phyloP scores from a whole-genome alignment of 2,329 filamentous ascomycete species.

The Fusarium albosuccineum region DNA sequence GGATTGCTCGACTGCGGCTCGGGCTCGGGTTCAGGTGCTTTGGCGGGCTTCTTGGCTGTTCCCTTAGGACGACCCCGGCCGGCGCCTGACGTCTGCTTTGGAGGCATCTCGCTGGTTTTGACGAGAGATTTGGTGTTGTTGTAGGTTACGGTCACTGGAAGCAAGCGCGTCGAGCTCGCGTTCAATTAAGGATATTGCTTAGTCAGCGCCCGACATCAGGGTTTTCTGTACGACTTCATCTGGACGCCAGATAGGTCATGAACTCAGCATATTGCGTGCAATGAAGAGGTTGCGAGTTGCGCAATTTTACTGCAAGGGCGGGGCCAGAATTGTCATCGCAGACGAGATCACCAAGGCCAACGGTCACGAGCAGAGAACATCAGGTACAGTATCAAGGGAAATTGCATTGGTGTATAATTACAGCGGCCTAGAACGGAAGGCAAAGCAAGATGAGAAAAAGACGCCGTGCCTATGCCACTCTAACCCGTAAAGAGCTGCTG shows the following conservation, averaged over 20 bases:
- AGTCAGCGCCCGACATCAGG: slow-evolving; percentile 19
- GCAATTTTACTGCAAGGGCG: too few species aligned
- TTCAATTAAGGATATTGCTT: slow-evolving; percentile 11
- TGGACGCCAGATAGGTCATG: too few species aligned
- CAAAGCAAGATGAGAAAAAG: slow-evolving; percentile 59
- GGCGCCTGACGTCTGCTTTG: slow-evolving; percentile 54
- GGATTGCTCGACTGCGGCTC: slow-evolving; percentile 51
- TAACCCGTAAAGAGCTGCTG: slow-evolving; percentile 60
- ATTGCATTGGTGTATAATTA: slow-evolving; percentile 74
- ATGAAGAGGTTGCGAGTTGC: too few species aligned
- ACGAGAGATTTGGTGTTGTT: not conserved
- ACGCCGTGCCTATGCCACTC: slow-evolving; percentile 64
- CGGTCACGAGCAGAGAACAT: not conserved
- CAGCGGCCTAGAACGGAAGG: slow-evolving; percentile 67
- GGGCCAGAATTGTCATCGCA: too few species aligned
- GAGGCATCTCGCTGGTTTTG: slow-evolving; percentile 54
- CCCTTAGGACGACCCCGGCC: slow-evolving; percentile 54
- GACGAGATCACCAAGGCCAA: not conserved
- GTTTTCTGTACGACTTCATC: not conserved
- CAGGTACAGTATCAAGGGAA: slow-evolving; percentile 57
- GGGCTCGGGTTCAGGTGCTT: slow-evolving; percentile 36
- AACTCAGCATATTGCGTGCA: not conserved
- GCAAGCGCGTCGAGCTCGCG: not conserved
- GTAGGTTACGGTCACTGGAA: not conserved
- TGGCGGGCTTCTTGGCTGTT: slow-evolving; percentile 41